Percentiles rank a stretch among this genome's conserved stretches.
phyloP scores from a whole-genome alignment of 2,329 filamentous ascomycete genomes.

The Moelleriella libera region DNA sequence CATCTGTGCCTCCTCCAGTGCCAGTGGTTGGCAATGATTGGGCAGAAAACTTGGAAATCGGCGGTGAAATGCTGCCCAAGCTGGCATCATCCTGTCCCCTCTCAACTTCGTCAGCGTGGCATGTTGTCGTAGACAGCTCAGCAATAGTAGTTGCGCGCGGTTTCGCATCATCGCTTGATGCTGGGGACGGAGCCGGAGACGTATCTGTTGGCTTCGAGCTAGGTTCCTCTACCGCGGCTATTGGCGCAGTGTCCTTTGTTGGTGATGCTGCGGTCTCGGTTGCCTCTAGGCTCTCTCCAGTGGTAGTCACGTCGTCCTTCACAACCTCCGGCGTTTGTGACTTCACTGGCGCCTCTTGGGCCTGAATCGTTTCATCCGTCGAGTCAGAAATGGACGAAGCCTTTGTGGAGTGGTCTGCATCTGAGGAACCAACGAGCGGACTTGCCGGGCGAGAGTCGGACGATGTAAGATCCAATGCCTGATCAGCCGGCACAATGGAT shows the following conservation, averaged over 20 bases:
- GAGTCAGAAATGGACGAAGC: slow-evolving; percentile 51
- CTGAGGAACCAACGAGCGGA: slow-evolving; percentile 36
- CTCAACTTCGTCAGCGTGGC: background rate
- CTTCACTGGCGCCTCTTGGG: slow-evolving; percentile 11
- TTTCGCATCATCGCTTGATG: background rate
- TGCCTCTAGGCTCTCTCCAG: no score
- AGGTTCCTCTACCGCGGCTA: no score
- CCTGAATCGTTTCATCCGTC: slow-evolving; percentile 43
- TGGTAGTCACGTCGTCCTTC: no score
- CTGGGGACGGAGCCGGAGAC: no score
- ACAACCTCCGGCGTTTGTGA: no score
- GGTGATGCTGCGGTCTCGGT: no score
- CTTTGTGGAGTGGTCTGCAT: slow-evolving; percentile 44
- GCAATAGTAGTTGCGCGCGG: background rate
- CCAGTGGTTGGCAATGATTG: slow-evolving; percentile 7
- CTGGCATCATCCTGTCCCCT: slow-evolving; percentile 4
- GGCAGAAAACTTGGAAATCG: slow-evolving; percentile 8
- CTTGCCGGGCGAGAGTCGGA: slow-evolving; percentile 45
- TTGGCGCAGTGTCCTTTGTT: no score
- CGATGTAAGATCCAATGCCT: slow-evolving; percentile 30
- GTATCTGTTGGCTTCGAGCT: no score
- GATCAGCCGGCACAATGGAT: slow-evolving; percentile 28
- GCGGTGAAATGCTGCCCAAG: slow-evolving; percentile 4
- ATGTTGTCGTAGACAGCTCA: background rate
- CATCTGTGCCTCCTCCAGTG: background rate